Evolutionary conservation across 768 basidiomycete genomes (phyloP), one percentile per base, ranked within the genome.

Genomic region (Grammothele lineata): DNA sequence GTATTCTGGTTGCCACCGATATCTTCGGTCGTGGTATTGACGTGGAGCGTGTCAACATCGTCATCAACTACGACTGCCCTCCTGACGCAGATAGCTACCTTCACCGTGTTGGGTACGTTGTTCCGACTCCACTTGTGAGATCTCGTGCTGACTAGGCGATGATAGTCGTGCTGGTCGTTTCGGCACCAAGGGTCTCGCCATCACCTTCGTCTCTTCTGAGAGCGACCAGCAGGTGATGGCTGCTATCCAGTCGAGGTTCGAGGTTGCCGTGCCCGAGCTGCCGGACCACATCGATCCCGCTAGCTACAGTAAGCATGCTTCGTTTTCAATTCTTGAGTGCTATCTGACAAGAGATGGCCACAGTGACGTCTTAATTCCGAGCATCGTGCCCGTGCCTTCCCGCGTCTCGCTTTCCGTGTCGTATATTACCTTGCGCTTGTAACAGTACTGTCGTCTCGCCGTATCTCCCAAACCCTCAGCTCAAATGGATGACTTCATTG

Each of bases 11-110:
- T 34, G 95, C 94, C 17, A 99, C 96, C 17, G 96, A 99, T 66
- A 98, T 99, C 56, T 99, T 99, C 52, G 96, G 96, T 50, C 91
- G 96, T 66, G 96, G 95, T 56, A 99, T 99, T 55, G 96, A 99
- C 71, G 95, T 99, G 18, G 96, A 99, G 66, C 92, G 96, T 51
- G 96, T 99, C 59, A 99, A 99, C 70, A 97, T 98, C 48, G 96
- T 99, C 41, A 81, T 99, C 73, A 99, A 99, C 70, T 99, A 99
- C 64, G 96, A 99, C 62, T 92, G 88, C 53, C 93, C 96, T 33
- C 82, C 87, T 32, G 96, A 99, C 59, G 95, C 96, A 18, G 96
- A 99, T 70, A 94, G 90, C 53, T 99, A 99, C 66, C 78, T 99
- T 37, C 96, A 99, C 67, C 88, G 96, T 69, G 96, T 99, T 50